Conservation (phyloP, 2,329 filamentous ascomycete species). For the Paecilomyces variotii region DNA sequence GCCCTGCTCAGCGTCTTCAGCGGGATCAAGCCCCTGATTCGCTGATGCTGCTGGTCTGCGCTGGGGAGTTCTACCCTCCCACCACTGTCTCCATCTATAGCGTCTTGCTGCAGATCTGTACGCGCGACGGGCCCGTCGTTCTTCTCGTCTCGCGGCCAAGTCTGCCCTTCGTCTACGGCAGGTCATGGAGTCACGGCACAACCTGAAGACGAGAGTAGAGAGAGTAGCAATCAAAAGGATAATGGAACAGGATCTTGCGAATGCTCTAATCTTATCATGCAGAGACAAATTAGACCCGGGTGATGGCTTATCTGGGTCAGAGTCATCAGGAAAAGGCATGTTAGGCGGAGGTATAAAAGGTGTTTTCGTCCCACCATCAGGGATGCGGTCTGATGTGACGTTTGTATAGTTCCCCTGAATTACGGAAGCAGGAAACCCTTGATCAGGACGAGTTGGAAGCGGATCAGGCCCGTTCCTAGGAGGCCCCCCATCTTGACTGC, state of each 20-base stretch:
- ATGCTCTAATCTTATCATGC: constrained; percentile 5
- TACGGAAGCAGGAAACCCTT: neutral
- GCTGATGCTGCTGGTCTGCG: constrained; percentile 28
- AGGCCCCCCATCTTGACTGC: constrained; percentile 1
- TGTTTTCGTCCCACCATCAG: neutral
- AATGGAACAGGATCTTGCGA: constrained; percentile 31
- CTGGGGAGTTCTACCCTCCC: constrained; percentile 30
- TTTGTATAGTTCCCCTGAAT: neutral
- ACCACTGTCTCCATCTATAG: constrained; percentile 45
- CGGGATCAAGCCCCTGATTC: constrained; percentile 23
- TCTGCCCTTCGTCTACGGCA: constrained; percentile 46
- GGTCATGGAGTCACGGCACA: constrained; percentile 31
- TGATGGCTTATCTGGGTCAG: constrained; percentile 1
- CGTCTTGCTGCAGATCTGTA: constrained; percentile 48
- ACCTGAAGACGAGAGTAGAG: constrained; percentile 27
- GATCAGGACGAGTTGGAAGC: constrained; percentile 3
- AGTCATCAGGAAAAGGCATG: neutral
- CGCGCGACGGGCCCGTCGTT: constrained; percentile 43
- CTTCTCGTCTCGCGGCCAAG: constrained; percentile 46
- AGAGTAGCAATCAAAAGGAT: constrained; percentile 36
- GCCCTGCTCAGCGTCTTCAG: constrained; percentile 47
- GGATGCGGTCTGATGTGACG: neutral
- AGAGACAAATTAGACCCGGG: constrained; percentile 1
- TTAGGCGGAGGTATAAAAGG: neutral
- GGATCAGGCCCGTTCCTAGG: neutral